Evolutionary conservation across 2,329 filamentous ascomycete species (phyloP).

Genomic region (Knufia petricola): DNA sequence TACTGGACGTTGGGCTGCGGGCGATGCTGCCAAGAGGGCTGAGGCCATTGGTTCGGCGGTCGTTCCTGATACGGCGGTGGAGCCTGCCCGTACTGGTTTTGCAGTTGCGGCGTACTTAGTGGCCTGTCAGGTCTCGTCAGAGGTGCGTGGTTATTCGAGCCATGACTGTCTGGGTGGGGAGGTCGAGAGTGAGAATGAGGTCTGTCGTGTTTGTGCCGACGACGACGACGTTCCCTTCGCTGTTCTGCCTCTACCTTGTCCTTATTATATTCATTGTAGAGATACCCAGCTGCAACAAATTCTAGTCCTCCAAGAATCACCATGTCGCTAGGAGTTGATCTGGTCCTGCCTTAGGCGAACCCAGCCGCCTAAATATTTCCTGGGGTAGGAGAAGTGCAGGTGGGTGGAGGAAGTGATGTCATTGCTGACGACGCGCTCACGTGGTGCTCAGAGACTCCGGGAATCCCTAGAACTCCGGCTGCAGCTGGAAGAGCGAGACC

Average conservation of each 20-base stretch:
- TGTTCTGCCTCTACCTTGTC: conserved; percentile 15
- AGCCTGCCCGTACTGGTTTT: conserved; percentile 6
- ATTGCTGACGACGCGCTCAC: background rate
- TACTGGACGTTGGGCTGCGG: background rate
- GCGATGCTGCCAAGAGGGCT: background rate
- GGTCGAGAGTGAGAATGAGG: conserved; percentile 10
- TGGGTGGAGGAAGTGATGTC: background rate
- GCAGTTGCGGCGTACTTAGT: conserved; percentile 12
- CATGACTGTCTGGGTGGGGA: conserved; percentile 6
- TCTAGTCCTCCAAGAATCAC: conserved; percentile 20
- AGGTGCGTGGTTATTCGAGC: conserved; percentile 10
- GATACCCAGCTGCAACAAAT: conserved; percentile 19
- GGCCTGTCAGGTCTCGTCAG: conserved; percentile 8
- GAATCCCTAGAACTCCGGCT: too few species aligned
- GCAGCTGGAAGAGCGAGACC: too few species aligned
- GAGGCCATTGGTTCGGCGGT: conserved; percentile 9
- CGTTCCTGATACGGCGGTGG: conserved; percentile 11
- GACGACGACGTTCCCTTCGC: conserved; percentile 12
- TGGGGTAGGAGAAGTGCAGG: background rate
- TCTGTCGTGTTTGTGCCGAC: conserved; percentile 9
- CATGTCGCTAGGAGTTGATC: conserved; percentile 9
- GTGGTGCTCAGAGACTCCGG: too few species aligned
- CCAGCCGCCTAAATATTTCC: background rate
- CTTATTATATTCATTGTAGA: conserved; percentile 18
- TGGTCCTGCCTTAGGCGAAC: background rate